Conservation (phyloP, 148 eudicot species). For the Cornus controversa region DNA sequence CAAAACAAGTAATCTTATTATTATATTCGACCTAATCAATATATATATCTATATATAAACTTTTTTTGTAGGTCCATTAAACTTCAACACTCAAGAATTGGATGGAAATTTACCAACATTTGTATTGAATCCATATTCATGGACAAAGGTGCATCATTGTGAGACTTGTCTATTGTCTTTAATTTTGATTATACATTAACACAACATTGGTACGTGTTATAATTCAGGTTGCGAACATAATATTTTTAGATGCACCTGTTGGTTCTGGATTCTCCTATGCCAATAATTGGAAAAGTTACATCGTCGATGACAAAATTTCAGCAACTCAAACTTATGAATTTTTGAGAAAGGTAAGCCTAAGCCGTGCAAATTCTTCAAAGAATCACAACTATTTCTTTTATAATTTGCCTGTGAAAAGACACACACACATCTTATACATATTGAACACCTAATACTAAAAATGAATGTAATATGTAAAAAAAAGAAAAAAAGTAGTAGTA, state of each 20-base stretch:
- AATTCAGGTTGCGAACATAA: conserved; percentile 57
- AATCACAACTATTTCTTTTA: too few relatives aligned
- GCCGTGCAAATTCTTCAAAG: too few relatives aligned
- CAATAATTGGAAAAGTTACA: not conserved
- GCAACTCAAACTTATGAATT: conserved; percentile 38
- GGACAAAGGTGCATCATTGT: conserved; percentile 37
- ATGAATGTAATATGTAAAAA: too few relatives aligned
- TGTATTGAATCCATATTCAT: conserved; percentile 37
- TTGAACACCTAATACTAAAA: too few relatives aligned
- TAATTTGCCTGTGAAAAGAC: too few relatives aligned
- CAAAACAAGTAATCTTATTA: too few relatives aligned
- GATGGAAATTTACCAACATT: conserved; percentile 25
- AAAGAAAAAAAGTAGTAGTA: too few relatives aligned
- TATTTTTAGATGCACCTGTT: conserved; percentile 63
- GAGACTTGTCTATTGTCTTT: too few relatives aligned
- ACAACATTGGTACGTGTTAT: too few relatives aligned
- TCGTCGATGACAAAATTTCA: not conserved
- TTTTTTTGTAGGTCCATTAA: conserved; percentile 44
- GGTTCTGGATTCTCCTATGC: conserved; percentile 81
- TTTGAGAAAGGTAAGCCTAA: conserved; percentile 46
- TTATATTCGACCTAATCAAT: too few relatives aligned
- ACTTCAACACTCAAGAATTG: conserved; percentile 25
- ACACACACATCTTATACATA: too few relatives aligned
- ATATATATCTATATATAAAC: not conserved
- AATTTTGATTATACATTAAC: too few relatives aligned